A percentile compares a stretch with the other conserved stretches of the same genome.
phyloP scores from a whole-genome alignment of 345 rosid genomes.

The Cardamine chenopodiifolia region DNA sequence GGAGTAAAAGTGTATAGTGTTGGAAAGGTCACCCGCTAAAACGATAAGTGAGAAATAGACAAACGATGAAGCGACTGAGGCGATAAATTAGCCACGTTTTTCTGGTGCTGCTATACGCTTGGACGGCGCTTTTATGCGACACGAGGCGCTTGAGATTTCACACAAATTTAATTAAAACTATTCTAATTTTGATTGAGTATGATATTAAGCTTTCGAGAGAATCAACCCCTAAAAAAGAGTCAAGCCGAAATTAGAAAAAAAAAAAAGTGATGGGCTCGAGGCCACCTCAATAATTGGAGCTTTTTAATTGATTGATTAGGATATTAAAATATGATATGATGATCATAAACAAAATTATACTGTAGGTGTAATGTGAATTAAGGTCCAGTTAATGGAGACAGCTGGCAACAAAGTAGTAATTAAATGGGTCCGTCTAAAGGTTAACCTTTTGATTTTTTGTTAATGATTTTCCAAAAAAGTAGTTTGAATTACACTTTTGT shows the following conservation, averaged over 20 bases:
- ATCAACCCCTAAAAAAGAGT: slow-evolving; percentile 21
- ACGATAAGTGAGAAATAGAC: slow-evolving; percentile 3
- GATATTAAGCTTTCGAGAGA: slow-evolving; percentile 24
- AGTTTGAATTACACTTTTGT: neutral
- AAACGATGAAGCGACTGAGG: slow-evolving; percentile 5
- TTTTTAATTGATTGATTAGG: slow-evolving; percentile 26
- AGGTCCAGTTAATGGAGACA: slow-evolving; percentile 15
- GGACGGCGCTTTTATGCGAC: slow-evolving; percentile 27
- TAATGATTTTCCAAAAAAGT: neutral
- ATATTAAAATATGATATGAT: neutral
- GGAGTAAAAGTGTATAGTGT: neutral
- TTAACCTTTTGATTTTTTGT: slow-evolving; percentile 17
- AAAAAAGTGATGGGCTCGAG: slow-evolving; percentile 32
- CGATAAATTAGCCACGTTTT: slow-evolving; percentile 24
- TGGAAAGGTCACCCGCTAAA: slow-evolving; percentile 19
- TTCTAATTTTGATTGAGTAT: neutral
- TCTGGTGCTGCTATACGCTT: neutral
- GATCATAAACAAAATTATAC: neutral
- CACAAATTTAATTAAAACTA: neutral
- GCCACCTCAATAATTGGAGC: slow-evolving; percentile 43
- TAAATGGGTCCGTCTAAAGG: slow-evolving; percentile 33
- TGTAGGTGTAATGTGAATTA: slow-evolving; percentile 16
- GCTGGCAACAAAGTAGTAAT: slow-evolving; percentile 10
- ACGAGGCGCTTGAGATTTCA: neutral
- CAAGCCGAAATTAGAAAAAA: too few species aligned